These are phyloP conservation scores for Canna indica DNA, from an alignment of 176 grass and related monocot species.

Conservation along the genomic window DNA sequence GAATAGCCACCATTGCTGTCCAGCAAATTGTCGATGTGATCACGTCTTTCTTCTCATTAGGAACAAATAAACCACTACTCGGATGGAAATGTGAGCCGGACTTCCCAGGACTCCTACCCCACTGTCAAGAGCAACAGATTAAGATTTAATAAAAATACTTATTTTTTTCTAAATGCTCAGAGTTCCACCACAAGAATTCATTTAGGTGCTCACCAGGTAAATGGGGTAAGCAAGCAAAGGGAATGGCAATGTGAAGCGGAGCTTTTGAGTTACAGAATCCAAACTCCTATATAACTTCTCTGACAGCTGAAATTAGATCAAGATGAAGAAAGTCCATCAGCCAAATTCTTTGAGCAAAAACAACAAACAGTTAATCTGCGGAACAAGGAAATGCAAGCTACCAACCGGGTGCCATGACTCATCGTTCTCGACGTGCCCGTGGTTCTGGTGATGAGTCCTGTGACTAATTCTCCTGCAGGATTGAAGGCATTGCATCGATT, in stretches of 20 bases:
- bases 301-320: constrained; percentile 32
- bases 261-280: constrained; percentile 30
- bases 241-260: constrained; percentile 52
- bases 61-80: constrained; percentile 52
- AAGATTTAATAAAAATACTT: background rate
- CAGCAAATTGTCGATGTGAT: constrained; percentile 62
- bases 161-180: background rate
- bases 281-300: constrained; percentile 49
- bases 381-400: background rate
- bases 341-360: background rate
- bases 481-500: background rate
- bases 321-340: background rate
- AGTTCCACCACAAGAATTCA: background rate
- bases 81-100: constrained; percentile 69
- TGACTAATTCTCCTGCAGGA: constrained; percentile 4
- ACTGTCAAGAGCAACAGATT: constrained; percentile 27
- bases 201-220: constrained; percentile 42
- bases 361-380: background rate
- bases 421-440: constrained; percentile 8
- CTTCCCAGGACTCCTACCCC: constrained; percentile 60
- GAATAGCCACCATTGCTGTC: constrained; percentile 39
- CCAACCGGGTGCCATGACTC: constrained; percentile 12
- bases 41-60: constrained; percentile 48
- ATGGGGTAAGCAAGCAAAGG: constrained; percentile 60
- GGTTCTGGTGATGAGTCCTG: constrained; percentile 17